phyloP scores from a whole-genome alignment of 2,329 filamentous ascomycete species.

The Neonectria coccinea region DNA sequence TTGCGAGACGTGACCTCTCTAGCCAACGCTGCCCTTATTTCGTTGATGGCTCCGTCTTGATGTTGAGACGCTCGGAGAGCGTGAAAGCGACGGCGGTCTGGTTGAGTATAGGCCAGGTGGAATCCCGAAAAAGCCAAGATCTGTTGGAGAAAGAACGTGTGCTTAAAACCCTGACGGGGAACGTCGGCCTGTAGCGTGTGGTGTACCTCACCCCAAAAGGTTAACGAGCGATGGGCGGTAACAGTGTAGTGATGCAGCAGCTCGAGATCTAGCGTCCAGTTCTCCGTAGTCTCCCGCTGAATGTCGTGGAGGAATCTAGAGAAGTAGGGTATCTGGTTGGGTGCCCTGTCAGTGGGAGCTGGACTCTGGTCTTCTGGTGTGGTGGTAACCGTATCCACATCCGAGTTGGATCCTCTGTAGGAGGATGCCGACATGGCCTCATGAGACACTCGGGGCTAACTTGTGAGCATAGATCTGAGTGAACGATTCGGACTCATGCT shows the following conservation, averaged over 20 bases:
- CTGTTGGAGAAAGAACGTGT: constrained; percentile 26
- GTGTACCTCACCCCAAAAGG: constrained; percentile 7
- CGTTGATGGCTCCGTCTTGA: constrained; percentile 23
- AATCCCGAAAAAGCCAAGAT: constrained; percentile 30
- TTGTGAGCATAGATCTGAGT: no score
- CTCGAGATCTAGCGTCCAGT: constrained; percentile 20
- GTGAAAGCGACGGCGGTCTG: constrained; percentile 18
- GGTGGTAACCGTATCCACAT: not conserved
- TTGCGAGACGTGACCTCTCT: not conserved
- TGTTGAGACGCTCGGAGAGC: constrained; percentile 29
- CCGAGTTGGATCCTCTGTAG: no score
- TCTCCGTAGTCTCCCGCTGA: not conserved
- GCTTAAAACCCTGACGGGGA: constrained; percentile 10
- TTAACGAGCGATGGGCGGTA: constrained; percentile 22
- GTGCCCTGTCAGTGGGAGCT: no score
- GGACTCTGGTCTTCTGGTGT: no score
- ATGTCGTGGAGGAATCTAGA: constrained; percentile 17
- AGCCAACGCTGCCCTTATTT: constrained; percentile 16
- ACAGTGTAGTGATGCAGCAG: constrained; percentile 31
- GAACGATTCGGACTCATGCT: no score
- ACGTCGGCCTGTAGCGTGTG: constrained; percentile 21
- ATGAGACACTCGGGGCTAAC: no score
- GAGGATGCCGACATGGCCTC: no score
- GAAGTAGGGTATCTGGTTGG: constrained; percentile 21
- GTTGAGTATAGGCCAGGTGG: constrained; percentile 20